Base-by-base conservation (phyloP, 1,284 basidiomycete species). In the Prillingera fragicola region DNA sequence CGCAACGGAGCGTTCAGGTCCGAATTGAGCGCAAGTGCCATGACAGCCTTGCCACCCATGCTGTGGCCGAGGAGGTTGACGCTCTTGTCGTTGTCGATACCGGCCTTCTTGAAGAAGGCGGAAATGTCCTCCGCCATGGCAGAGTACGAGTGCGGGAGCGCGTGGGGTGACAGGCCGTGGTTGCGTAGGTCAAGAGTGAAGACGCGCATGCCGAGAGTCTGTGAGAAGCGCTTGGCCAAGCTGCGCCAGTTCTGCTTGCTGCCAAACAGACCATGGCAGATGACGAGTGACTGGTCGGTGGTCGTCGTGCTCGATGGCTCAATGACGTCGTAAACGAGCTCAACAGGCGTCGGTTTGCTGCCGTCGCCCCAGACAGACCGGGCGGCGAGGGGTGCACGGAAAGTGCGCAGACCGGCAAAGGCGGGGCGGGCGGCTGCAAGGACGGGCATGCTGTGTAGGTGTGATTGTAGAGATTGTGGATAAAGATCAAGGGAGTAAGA, bases 241-340 rank as follows among this genome's bases (percentile, higher is more conserved):
- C 73, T 74, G 8, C 78, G 65, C 76, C 77, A 79, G 58, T 79
- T 79, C 59, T 78, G 77, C 56, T 78, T 78, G 12, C 74, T 75
- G 2, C 78, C 77, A 38, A 74, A 75, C 1, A 77, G 59, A 1
- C 75, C 75, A 59, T 77, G 75, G 43, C 73, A 74, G 22, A 77
- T 66, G 19, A 76, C 72, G 5, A 77, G 45, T 9, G 64, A 63
- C 39, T 72, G 63, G 34, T 55, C 68, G 21, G 54, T 37, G 10
- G 53, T 33, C 27, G 25, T 43, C 5, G 8, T 27, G 14, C 38
- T 35, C 15, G 46, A 45, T 5, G 54, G 43, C 23, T 50, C 62
- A 1, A 60, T 57, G 19, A 67, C 43, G 40, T 70, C 68, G 49
- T 56, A 71, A 1, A 63, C 46, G n/a, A 71, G 60, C 24, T 67